Evolutionary conservation across 768 basidiomycete genomes (phyloP), one percentile per base, ranked within the genome.

Genomic region (Boletus fagicola): DNA sequence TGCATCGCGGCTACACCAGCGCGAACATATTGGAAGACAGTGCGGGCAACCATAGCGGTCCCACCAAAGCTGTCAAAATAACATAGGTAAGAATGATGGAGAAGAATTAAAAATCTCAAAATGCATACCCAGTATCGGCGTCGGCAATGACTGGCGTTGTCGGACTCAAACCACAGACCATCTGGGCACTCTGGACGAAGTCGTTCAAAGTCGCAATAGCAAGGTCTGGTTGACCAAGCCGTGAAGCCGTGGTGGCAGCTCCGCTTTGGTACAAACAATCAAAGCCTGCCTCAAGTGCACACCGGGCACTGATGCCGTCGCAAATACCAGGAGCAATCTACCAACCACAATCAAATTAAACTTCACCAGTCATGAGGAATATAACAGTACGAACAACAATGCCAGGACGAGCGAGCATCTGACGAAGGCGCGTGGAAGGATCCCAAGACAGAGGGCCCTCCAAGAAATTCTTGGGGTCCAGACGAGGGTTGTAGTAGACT

Each of bases 221-320:
- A 42, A 90, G 76, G 68, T 90, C 88, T n/a, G 88, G 88, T 66
- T 84, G 83, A 18, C 88, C 88, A 24, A 90, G 77, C 18, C 88
- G 82, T 1, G 89, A 90, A 42, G 89, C 89, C 12, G 88, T 90
- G 1, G 89, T 91, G 15, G 88, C 87, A 49, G 89, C 88, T 50
- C 89, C 89, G 63, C 86, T 89, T 73, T 90, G 89, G 69, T 91
- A 92, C 55, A 90, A 59, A 62, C 88, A 90, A 26, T 80, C 77
- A 63, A 91, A 92, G 20, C 89, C 89, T 38, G 88, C 87, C 73
- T 92, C 89, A 8, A 91, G 72, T 9, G 90, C 90, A 61, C 88
- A 88, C 31, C 90, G 80, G 11, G 88, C 88, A 63, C 86, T 88
- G 65, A 92, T 90, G 49, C 87, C 88, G 55, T 90, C 88, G 54